Conservation (phyloP, 2,329 filamentous ascomycete species). For the Claviceps purpurea region DNA sequence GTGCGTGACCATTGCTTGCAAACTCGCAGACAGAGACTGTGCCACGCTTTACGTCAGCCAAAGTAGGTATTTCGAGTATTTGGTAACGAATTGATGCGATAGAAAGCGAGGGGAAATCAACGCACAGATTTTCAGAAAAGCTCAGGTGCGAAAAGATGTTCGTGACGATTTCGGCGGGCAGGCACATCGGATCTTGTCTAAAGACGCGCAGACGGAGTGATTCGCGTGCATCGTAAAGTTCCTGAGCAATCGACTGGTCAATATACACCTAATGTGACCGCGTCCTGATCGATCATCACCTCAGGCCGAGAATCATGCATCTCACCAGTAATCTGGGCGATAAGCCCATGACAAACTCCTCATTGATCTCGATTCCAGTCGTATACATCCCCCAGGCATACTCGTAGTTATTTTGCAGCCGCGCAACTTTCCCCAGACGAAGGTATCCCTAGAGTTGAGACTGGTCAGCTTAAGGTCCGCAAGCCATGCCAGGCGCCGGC, state of each 20-base stretch:
- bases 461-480: neutral
- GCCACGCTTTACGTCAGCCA: neutral
- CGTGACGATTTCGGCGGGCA: constrained; percentile 24
- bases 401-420: constrained; percentile 22
- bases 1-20: constrained; percentile 17
- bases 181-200: constrained; percentile 9
- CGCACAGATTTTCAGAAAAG: constrained; percentile 19
- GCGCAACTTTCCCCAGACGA: constrained; percentile 26
- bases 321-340: constrained; percentile 22
- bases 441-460: constrained; percentile 24
- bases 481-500: too few species aligned
- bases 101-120: neutral
- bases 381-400: constrained; percentile 27
- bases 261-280: neutral
- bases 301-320: neutral
- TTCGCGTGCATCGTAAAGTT: constrained; percentile 20
- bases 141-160: constrained; percentile 10
- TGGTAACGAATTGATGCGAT: neutral
- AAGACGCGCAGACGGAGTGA: constrained; percentile 17
- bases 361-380: constrained; percentile 22
- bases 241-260: neutral
- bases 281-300: too few species aligned
- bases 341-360: constrained; percentile 14
- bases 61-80: neutral
- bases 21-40: constrained; percentile 15